Evolutionary conservation across 1,284 basidiomycete species (phyloP).

Genomic region (Cyathus olla): DNA sequence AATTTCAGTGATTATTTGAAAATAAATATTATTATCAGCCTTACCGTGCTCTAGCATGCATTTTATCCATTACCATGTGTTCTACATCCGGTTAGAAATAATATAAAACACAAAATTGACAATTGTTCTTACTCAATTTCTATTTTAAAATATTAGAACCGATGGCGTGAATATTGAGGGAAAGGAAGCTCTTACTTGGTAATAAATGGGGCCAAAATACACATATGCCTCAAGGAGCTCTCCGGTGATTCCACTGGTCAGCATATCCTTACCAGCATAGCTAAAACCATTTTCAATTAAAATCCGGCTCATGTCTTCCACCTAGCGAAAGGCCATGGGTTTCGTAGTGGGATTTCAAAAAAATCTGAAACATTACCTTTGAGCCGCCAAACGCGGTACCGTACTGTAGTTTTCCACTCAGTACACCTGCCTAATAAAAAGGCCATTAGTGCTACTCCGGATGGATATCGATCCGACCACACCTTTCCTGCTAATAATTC

Average conservation of each 20-base stretch:
- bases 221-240: slow-evolving; percentile 97
- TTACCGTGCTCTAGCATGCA: slow-evolving; percentile 97
- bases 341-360: not conserved
- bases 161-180: slow-evolving; percentile 3
- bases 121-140: slow-evolving; percentile 83
- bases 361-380: slow-evolving; percentile 65
- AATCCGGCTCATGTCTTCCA: slow-evolving; percentile 98
- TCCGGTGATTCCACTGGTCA: slow-evolving; percentile 98
- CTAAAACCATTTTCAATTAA: slow-evolving; percentile 96
- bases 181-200: slow-evolving; percentile 72
- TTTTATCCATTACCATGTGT: slow-evolving; percentile 99
- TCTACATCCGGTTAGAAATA: slow-evolving; percentile 51
- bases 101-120: not conserved
- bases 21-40: slow-evolving; percentile 15
- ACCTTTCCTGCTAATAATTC: slow-evolving; percentile 98
- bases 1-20: slow-evolving; percentile 11
- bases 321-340: slow-evolving; percentile 57
- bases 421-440: slow-evolving; percentile 80
- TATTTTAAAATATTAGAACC: slow-evolving; percentile 39
- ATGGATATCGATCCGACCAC: slow-evolving; percentile 16
- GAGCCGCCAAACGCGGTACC: slow-evolving; percentile 98
- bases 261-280: slow-evolving; percentile 98
- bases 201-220: slow-evolving; percentile 99
- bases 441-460: slow-evolving; percentile 10
- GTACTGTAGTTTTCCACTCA: slow-evolving; percentile 90